A percentile compares a stretch with the other conserved stretches of the same genome.
Evolutionary conservation across 2,329 filamentous ascomycete genomes (phyloP).

Genomic region (Fusarium papillatum): DNA sequence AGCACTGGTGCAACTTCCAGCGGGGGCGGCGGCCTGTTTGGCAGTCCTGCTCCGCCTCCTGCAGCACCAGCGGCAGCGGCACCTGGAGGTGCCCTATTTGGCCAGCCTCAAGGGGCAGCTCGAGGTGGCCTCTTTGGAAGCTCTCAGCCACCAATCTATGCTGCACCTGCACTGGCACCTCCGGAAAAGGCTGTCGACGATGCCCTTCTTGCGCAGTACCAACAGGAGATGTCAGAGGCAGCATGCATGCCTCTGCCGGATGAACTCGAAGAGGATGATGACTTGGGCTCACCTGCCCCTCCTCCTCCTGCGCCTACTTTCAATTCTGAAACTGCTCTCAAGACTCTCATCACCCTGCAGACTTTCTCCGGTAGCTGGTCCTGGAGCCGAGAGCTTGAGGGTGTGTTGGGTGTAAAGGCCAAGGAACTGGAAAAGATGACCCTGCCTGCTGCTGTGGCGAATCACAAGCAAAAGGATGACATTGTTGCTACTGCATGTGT

Average conservation of each 20-base stretch:
- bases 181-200: not conserved
- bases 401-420: slow-evolving; percentile 39
- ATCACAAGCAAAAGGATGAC: slow-evolving; percentile 7
- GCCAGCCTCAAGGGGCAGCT: not conserved
- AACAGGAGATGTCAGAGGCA: slow-evolving; percentile 11
- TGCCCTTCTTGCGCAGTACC: not conserved
- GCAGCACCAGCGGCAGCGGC: not conserved
- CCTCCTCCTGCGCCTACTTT: not conserved
- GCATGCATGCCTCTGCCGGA: not conserved
- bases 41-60: not conserved
- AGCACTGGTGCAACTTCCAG: not conserved
- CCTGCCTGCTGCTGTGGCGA: slow-evolving; percentile 1
- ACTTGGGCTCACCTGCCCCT: not conserved
- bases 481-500: slow-evolving; percentile 48
- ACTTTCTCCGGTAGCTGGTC: slow-evolving; percentile 50
- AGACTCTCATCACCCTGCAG: slow-evolving; percentile 66
- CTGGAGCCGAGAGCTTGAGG: slow-evolving; percentile 45
- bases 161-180: slow-evolving; percentile 2
- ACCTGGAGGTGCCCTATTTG: not conserved
- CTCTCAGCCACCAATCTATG: not conserved
- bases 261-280: slow-evolving; percentile 6
- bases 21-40: not conserved
- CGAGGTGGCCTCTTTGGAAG: not conserved
- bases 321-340: slow-evolving; percentile 23
- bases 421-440: slow-evolving; percentile 13